A percentile compares a stretch with the other conserved stretches of the same genome.
Evolutionary conservation across 176 grass and related monocot species (phyloP).

Genomic region (Eleusine indica): DNA sequence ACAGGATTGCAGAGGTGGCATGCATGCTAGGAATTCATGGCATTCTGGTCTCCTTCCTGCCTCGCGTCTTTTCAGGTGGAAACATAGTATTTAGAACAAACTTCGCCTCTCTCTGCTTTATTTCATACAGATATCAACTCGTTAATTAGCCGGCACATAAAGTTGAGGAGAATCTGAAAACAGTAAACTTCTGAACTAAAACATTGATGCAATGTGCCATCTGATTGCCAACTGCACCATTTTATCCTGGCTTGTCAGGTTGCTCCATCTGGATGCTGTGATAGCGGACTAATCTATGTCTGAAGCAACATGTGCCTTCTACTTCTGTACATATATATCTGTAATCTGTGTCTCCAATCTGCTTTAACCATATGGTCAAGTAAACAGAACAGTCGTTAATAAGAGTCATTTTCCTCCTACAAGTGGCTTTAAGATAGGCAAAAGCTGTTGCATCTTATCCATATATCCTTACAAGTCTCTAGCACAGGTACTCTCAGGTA

Average conservation of each 20-base stretch:
- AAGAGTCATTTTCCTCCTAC: background rate
- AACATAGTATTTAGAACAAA: background rate
- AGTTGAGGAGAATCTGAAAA: too few relatives aligned
- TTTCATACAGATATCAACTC: background rate
- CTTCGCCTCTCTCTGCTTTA: background rate
- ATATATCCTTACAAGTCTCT: background rate
- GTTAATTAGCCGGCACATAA: background rate
- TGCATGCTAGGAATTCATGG: conserved; percentile 21
- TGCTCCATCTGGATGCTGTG: background rate
- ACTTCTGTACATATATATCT: background rate
- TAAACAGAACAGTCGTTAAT: background rate
- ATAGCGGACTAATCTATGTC: background rate
- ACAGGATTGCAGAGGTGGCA: conserved; percentile 44
- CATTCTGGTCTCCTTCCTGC: conserved; percentile 25
- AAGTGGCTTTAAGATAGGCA: background rate
- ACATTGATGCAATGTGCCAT: conserved; percentile 1
- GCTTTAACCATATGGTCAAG: background rate
- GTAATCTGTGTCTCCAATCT: background rate
- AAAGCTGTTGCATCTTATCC: background rate
- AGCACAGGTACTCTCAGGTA: conserved; percentile 6
- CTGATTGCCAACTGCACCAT: conserved; percentile 23
- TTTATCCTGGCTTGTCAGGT: background rate
- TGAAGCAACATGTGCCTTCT: conserved; percentile 13
- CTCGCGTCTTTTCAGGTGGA: conserved; percentile 32
- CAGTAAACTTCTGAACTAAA: background rate